Base-by-base conservation (phyloP, 148 eudicot genomes). In the Vaccinium vitisidaea region DNA sequence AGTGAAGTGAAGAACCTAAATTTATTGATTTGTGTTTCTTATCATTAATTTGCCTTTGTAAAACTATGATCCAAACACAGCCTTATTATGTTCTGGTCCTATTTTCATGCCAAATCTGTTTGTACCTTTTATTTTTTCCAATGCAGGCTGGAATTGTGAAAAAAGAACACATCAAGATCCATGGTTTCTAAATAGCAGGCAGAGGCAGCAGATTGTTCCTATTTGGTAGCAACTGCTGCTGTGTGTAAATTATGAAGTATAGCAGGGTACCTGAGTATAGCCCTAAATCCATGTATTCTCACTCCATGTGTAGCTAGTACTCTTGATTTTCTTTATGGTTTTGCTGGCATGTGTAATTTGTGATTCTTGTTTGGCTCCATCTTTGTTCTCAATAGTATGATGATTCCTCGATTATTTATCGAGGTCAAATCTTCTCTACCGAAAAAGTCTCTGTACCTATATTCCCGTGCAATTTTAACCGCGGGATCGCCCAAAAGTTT, bases 81-180 rank as follows among this genome's bases (percentile, higher is more conserved):
- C 32, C 15, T 19, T 43, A 75, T 3, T 19, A 43, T 6, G 46
- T 39, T 32, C 2, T 10, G 10, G 50, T 14, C 2, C 46, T 43
- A 21, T 61, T 7, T 7, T 21, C 1, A 5, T 25, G 5, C 0
- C 19, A 39, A 39, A 15, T 19, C 52, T 79, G 69, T 48, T 85
- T 74, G 59, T 30, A 71, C 21, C 81, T 19, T 36, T 11, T 27
- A 32, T 78, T 56, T 69, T 69, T 54, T 48, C 32, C 27, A 8
- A 80, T 43, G 46, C 71, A 87, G 88, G 88, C 88, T n/a, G 86
- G 88, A 59, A 84, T 87, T 84, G 86, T 87, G 84, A 87, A 87
- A 83, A 87, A 87, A 74, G 88, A 87, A 13, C 70, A 69, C 61
- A 87, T 87, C 84, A 87, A 87, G 84, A 84, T 87, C 25, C 88